Percentiles rank a stretch among this genome's conserved stretches.
phyloP scores from a whole-genome alignment of 495 filamentous ascomycete species.

The Talaromyces proteolyticus region DNA sequence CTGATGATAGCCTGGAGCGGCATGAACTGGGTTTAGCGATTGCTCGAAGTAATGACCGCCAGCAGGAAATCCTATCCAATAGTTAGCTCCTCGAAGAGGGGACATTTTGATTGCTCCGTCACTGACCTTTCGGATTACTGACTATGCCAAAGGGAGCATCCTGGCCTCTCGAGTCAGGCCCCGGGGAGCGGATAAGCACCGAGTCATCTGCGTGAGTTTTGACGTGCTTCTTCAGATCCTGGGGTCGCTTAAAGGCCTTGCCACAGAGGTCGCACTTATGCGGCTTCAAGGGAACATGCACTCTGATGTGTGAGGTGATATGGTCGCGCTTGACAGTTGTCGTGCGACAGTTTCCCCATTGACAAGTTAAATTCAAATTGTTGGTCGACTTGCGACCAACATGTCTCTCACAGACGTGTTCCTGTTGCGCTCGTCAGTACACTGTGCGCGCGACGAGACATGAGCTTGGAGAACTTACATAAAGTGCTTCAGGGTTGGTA shows the following conservation, averaged over 20 bases:
- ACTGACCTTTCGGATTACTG: conserved; percentile 29
- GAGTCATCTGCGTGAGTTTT: conserved; percentile 99
- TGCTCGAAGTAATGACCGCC: conserved; percentile 41
- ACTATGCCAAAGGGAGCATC: conserved; percentile 46
- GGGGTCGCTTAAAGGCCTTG: conserved; percentile 98
- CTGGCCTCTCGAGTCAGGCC: conserved; percentile 49
- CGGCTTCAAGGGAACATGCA: conserved; percentile 95
- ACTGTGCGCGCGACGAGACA: conserved; percentile 6
- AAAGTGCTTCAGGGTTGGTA: conserved; percentile 73
- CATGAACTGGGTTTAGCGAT: conserved; percentile 28
- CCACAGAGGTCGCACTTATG: conserved; percentile 98
- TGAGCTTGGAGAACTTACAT: conserved; percentile 57
- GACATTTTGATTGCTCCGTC: no score
- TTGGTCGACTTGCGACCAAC: conserved; percentile 98
- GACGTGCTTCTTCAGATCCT: conserved; percentile 99
- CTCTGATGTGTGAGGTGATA: conserved; percentile 98
- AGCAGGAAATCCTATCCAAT: conserved; percentile 25
- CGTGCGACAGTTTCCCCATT: conserved; percentile 93
- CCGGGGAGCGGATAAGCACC: conserved; percentile 73
- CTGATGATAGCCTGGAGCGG: conserved; percentile 39
- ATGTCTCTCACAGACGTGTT: conserved; percentile 97
- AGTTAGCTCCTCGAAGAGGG: neutral
- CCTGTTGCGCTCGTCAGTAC: conserved; percentile 51
- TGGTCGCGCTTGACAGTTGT: conserved; percentile 99
- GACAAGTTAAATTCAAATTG: conserved; percentile 94